phyloP scores from a whole-genome alignment of 768 basidiomycete species.

The Suillus cothurnatus region DNA sequence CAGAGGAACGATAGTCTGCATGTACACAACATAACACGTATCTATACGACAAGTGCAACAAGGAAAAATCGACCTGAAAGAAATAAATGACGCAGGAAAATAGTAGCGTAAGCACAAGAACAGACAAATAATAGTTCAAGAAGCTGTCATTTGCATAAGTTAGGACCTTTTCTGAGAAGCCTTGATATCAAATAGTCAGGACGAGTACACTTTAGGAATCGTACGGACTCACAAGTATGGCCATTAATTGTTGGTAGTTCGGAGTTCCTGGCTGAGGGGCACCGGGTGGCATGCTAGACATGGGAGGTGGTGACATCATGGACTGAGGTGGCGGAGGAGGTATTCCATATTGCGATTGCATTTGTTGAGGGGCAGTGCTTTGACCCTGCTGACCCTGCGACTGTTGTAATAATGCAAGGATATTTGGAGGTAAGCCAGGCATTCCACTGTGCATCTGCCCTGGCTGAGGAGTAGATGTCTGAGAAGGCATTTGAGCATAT shows the following conservation, averaged over 20 bases:
- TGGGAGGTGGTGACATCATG: conserved; percentile 48
- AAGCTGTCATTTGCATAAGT: background rate
- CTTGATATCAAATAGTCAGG: conserved; percentile 14
- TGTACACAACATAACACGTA: conserved; percentile 7
- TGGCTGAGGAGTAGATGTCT: conserved; percentile 32
- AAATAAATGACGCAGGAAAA: conserved; percentile 6
- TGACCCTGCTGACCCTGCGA: conserved; percentile 40
- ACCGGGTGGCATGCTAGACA: conserved; percentile 41
- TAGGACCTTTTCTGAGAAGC: conserved; percentile 33
- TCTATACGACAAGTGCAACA: conserved; percentile 7
- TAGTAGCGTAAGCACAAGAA: conserved; percentile 1
- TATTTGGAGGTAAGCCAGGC: conserved; percentile 60
- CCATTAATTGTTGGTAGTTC: conserved; percentile 68
- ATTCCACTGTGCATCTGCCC: conserved; percentile 38
- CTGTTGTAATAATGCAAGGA: conserved; percentile 69
- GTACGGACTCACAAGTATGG: conserved; percentile 56
- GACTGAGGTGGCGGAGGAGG: conserved; percentile 42
- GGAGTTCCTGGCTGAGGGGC: conserved; percentile 43
- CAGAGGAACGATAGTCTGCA: background rate
- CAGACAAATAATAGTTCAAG: conserved; percentile 2
- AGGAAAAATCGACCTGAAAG: conserved; percentile 3
- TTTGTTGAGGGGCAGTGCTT: conserved; percentile 16
- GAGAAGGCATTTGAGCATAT: conserved; percentile 33
- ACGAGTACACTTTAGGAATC: background rate
- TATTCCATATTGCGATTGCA: conserved; percentile 36